Evolutionary conservation across 2,329 filamentous ascomycete genomes (phyloP), one percentile per base, ranked within the genome.

Genomic region (Aaosphaeria pasadenensis): DNA sequence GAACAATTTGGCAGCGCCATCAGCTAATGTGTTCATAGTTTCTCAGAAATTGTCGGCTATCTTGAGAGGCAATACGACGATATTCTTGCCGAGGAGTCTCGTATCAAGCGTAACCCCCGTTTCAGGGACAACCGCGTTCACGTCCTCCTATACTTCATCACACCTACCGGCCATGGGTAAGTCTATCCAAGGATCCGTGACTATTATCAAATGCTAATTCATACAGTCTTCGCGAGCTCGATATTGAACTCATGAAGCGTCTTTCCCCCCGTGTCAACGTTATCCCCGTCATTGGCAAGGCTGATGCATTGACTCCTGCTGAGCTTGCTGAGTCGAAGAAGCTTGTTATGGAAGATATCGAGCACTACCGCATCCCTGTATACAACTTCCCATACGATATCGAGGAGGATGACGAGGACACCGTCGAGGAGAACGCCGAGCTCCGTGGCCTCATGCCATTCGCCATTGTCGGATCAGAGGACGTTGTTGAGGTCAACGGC

Each of bases 311-410:
- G 55, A 99, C 94, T 48, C 94, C 94, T 36, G 87, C 89, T 59
- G 94, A 99, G 78, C 82, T 99, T 56, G 94, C 94, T 59, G 94
- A 99, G 77, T 97, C 92, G 60, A 99, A 99, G 85, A 99, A 97
- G 82, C 84, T 99, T 53, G 91, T 99, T 69, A 99, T 99, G 94
- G 94, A 99, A 80, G 94, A 99, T 71, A 99, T 99, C 63, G 94
- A 99, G 77, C 94, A 99, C 77, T 99, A 99, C 80, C 88, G 94
- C 70, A 99, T 99, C 63, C 94, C 94, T 42, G 92, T 99, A 58
- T 99, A 99, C 84, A 99, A 99, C 83, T 99, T 99, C 81, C 94
- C 94, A 43, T 99, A 99, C 78, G 94, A 99, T 64, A 95, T 99
- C 53, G 94, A 99, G 76, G 94, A 99, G 79, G 94, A 99, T 64